Evolutionary conservation across 2,329 filamentous ascomycete genomes (phyloP).

Genomic region (Colletotrichum filicis): DNA sequence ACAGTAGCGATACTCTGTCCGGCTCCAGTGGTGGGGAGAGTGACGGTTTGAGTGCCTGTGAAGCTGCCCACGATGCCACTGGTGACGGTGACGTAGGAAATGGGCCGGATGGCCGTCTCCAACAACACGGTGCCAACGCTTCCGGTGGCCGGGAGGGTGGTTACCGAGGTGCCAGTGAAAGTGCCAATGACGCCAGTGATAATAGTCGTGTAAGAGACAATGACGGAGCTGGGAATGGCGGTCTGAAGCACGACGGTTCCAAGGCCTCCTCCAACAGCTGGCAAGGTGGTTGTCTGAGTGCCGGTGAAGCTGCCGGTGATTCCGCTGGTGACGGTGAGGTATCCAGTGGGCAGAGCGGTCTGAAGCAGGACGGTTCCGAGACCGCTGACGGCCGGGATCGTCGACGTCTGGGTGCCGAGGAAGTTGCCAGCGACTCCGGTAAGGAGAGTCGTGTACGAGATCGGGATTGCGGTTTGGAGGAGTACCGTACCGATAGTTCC

Average conservation of each 20-base stretch:
- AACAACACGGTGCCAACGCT: slow-evolving; percentile 16
- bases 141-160: slow-evolving; percentile 6
- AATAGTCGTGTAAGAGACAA: slow-evolving; percentile 18
- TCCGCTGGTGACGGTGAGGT: slow-evolving; percentile 17
- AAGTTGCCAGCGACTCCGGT: slow-evolving; percentile 9
- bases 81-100: slow-evolving; percentile 15
- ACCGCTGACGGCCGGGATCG: not conserved
- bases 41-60: not conserved
- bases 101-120: slow-evolving; percentile 9
- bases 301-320: slow-evolving; percentile 5
- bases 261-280: not conserved
- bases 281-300: slow-evolving; percentile 5
- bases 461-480: slow-evolving; percentile 9
- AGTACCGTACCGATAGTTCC: slow-evolving; percentile 14
- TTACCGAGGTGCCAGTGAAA: slow-evolving; percentile 2
- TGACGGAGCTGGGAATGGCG: not conserved
- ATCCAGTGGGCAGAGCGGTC: slow-evolving; percentile 6
- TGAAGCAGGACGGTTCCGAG: slow-evolving; percentile 13
- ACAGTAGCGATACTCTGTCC: not conserved
- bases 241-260: slow-evolving; percentile 17
- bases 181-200: slow-evolving; percentile 5
- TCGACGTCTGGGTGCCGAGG: slow-evolving; percentile 9
- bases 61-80: slow-evolving; percentile 9
- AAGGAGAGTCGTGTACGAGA: slow-evolving; percentile 14
- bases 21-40: not conserved